Percentiles rank a stretch among this genome's conserved stretches.
These are phyloP conservation scores for Viridothelium virens DNA, from an alignment of 495 filamentous ascomycete genomes.

Conservation along the genomic window DNA sequence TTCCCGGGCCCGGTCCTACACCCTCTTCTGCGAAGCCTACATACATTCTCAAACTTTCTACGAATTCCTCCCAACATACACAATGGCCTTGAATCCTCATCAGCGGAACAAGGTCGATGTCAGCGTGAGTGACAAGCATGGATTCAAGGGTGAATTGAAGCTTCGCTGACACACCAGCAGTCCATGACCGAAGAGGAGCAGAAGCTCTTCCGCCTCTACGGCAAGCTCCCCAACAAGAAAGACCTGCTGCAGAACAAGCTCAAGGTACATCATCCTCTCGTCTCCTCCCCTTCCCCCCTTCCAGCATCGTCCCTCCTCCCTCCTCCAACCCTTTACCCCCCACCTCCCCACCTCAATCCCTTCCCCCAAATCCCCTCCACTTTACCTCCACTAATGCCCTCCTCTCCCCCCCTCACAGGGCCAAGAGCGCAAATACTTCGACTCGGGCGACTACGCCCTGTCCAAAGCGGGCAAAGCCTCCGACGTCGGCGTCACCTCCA, in stretches of 20 bases:
- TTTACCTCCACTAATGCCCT: background rate
- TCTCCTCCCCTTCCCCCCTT: too few relatives aligned
- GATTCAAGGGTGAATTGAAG: background rate
- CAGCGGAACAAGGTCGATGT: conserved; percentile 96
- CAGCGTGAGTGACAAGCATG: conserved; percentile 54
- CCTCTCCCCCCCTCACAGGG: conserved; percentile 18
- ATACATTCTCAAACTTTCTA: background rate
- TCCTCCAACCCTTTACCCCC: conserved; percentile 2
- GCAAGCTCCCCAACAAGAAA: conserved; percentile 90
- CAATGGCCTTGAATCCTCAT: conserved; percentile 67
- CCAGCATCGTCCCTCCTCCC: background rate
- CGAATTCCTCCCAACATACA: background rate
- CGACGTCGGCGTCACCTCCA: conserved; percentile 83
- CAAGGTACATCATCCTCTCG: conserved; percentile 44
- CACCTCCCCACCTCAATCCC: too few relatives aligned
- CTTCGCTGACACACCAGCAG: conserved; percentile 40
- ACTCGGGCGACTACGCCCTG: conserved; percentile 95
- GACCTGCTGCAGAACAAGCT: conserved; percentile 97
- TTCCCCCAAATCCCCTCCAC: too few relatives aligned
- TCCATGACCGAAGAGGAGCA: conserved; percentile 86
- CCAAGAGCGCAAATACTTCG: conserved; percentile 97
- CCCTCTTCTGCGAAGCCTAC: conserved; percentile 15
- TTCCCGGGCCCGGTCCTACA: background rate
- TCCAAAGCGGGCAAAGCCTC: conserved; percentile 97
- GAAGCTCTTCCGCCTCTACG: conserved; percentile 89